Evolutionary conservation across 345 rosid genomes (phyloP).

Genomic region (Erysimum cheiranthoides): DNA sequence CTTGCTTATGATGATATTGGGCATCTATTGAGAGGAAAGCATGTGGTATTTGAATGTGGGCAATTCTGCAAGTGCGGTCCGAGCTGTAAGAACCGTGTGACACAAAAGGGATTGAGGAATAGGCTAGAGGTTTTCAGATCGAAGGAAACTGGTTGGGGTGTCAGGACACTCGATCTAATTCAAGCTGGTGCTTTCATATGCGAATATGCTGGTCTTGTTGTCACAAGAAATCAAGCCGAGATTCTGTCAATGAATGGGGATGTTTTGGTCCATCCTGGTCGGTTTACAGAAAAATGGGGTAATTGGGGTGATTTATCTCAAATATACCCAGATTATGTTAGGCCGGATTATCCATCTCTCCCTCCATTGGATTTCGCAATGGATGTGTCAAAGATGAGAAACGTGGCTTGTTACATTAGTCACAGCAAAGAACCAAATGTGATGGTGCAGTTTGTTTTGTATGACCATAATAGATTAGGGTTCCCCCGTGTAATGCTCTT

Average conservation of each 20-base stretch:
- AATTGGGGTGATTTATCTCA: slow-evolving; percentile 84
- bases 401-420: slow-evolving; percentile 87
- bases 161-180: slow-evolving; percentile 78
- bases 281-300: slow-evolving; percentile 68
- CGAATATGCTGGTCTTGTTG: slow-evolving; percentile 80
- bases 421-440: slow-evolving; percentile 81
- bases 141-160: slow-evolving; percentile 82
- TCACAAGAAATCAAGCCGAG: slow-evolving; percentile 74
- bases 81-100: slow-evolving; percentile 67
- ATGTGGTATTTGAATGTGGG: slow-evolving; percentile 81
- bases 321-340: slow-evolving; percentile 55
- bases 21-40: slow-evolving; percentile 78
- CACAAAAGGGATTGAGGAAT: slow-evolving; percentile 71
- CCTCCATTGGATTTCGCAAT: slow-evolving; percentile 87
- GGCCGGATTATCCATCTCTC: slow-evolving; percentile 63
- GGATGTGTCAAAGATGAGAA: slow-evolving; percentile 90
- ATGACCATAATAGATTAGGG: slow-evolving; percentile 79
- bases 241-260: slow-evolving; percentile 79
- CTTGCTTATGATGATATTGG: slow-evolving; percentile 72
- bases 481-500: slow-evolving; percentile 93
- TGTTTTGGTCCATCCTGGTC: slow-evolving; percentile 64
- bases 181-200: slow-evolving; percentile 87
- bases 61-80: slow-evolving; percentile 67
- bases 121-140: slow-evolving; percentile 87
- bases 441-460: slow-evolving; percentile 75